Evolutionary conservation across 2,329 filamentous ascomycete species (phyloP).

Genomic region (Fusarium nygamai): DNA sequence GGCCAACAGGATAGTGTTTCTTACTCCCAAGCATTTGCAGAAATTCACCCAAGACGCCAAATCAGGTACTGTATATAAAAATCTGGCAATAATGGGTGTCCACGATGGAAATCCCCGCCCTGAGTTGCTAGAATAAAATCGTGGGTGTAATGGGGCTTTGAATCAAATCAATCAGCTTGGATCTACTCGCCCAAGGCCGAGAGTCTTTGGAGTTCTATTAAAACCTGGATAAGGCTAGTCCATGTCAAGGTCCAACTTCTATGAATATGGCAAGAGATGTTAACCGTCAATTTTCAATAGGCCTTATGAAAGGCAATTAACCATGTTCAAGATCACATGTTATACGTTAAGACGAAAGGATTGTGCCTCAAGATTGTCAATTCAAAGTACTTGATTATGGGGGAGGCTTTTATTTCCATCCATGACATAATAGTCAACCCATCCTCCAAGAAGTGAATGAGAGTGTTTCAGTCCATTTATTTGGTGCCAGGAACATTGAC

Average conservation of each 20-base stretch:
- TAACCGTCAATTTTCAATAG: background rate
- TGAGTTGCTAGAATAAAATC: background rate
- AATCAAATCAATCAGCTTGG: background rate
- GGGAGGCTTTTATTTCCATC: background rate
- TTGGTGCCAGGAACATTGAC: no score
- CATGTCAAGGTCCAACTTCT: background rate
- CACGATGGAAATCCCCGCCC: background rate
- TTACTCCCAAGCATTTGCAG: no score
- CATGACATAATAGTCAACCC: background rate
- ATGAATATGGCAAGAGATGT: background rate
- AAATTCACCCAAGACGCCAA: no score
- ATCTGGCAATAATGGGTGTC: no score
- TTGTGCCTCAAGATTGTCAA: background rate
- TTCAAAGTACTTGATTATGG: background rate
- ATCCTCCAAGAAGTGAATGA: background rate
- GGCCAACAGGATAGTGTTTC: no score
- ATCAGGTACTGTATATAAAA: no score
- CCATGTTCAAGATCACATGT: background rate
- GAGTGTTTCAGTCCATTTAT: no score
- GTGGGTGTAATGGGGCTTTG: background rate
- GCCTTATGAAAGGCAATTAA: background rate
- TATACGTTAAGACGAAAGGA: accelerated
- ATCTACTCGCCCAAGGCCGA: background rate
- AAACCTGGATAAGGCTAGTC: accelerated
- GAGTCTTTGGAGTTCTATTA: no score